A percentile compares a stretch with the other conserved stretches of the same genome.
phyloP scores from a whole-genome alignment of 441 rosid genomes.

The Populus hybrid region DNA sequence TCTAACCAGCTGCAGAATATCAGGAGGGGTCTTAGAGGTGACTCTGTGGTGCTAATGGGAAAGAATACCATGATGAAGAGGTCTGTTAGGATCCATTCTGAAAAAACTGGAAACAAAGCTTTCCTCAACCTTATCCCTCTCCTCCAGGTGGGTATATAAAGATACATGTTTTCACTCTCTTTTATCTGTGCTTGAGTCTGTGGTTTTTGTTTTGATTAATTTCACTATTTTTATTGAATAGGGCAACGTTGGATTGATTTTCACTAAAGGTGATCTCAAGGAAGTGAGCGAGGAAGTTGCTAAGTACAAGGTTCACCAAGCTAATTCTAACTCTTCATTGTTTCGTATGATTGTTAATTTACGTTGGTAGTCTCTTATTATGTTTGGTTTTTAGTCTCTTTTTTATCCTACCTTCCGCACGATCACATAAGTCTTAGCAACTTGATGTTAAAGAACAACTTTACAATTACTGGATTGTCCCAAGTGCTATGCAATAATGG shows the following conservation, averaged over 20 bases:
- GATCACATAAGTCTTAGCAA: background rate
- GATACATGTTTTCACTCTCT: background rate
- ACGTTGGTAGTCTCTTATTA: background rate
- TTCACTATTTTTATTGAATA: slow-evolving; percentile 5
- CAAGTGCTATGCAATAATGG: background rate
- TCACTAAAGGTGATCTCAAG: slow-evolving; percentile 87
- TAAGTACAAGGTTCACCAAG: slow-evolving; percentile 65
- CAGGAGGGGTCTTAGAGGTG: slow-evolving; percentile 74
- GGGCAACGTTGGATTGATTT: slow-evolving; percentile 92
- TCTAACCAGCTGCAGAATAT: slow-evolving; percentile 93
- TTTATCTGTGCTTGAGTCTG: background rate
- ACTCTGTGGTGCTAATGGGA: slow-evolving; percentile 87
- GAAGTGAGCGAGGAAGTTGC: slow-evolving; percentile 93
- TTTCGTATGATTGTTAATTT: background rate
- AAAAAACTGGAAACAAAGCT: slow-evolving; percentile 58
- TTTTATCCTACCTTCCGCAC: no score
- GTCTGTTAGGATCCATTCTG: slow-evolving; percentile 71
- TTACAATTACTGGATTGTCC: background rate
- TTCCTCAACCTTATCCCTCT: slow-evolving; percentile 71
- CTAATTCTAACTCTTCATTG: background rate
- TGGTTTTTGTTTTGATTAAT: background rate
- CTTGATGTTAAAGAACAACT: background rate
- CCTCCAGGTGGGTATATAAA: slow-evolving; percentile 66
- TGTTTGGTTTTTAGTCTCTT: no score
- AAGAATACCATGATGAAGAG: slow-evolving; percentile 99